phyloP scores from a whole-genome alignment of 345 rosid genomes.

The Eutrema japonicum region DNA sequence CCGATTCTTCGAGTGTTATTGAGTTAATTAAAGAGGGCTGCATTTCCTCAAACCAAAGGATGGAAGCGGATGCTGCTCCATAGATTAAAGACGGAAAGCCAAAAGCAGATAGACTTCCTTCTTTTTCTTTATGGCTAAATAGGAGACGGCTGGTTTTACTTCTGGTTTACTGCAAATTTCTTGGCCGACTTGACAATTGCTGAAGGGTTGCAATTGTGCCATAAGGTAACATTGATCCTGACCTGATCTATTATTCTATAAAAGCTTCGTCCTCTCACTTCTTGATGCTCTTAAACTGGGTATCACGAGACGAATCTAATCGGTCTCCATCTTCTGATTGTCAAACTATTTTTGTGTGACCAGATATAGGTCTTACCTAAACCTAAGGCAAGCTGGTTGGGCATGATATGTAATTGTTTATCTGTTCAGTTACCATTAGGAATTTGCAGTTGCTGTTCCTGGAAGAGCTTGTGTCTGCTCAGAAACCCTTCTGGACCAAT shows the following conservation, averaged over 20 bases:
- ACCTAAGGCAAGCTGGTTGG: constrained; percentile 8
- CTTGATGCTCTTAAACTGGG: background rate
- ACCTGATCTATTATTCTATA: background rate
- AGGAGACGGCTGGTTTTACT: constrained; percentile 11
- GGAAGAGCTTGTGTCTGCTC: background rate
- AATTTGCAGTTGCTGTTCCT: background rate
- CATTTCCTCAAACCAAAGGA: constrained; percentile 31
- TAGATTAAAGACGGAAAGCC: constrained; percentile 18
- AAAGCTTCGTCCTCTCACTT: constrained; percentile 4
- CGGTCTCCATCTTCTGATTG: constrained; percentile 14
- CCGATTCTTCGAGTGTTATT: constrained; percentile 46
- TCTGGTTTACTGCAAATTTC: background rate
- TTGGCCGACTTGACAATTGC: constrained; percentile 8
- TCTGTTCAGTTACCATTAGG: background rate
- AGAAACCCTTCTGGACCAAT: constrained; percentile 17
- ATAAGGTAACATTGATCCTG: constrained; percentile 13
- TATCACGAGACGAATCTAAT: constrained; percentile 6
- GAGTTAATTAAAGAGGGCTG: constrained; percentile 36
- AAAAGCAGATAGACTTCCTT: constrained; percentile 1
- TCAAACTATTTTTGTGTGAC: background rate
- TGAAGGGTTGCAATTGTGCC: background rate
- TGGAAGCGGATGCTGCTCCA: constrained; percentile 40
- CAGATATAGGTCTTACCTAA: background rate
- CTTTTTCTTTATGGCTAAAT: background rate
- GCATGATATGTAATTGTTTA: background rate